Percentiles rank a stretch among this genome's conserved stretches.
Evolutionary conservation across 2,329 filamentous ascomycete species (phyloP).

Genomic region (Paraconiothyrium sp.): DNA sequence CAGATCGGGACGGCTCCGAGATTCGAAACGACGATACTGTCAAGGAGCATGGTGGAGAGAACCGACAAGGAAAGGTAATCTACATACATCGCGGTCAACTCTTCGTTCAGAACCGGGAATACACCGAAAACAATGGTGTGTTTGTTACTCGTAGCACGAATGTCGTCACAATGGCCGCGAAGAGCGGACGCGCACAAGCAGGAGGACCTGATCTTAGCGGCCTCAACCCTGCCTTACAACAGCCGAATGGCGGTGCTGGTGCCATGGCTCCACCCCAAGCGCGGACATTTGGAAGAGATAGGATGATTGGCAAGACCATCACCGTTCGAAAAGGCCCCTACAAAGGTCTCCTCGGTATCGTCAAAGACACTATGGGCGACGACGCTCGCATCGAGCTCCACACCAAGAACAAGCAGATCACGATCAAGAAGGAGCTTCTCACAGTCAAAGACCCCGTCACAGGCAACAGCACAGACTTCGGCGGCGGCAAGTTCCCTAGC

Average conservation of each 20-base stretch:
- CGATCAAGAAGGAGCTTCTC: slow-evolving; percentile 82
- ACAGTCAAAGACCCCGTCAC: slow-evolving; percentile 83
- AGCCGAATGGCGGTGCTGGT: slow-evolving; percentile 65
- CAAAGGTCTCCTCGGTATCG: slow-evolving; percentile 93
- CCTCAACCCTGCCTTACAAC: slow-evolving; percentile 81
- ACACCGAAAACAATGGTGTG: slow-evolving; percentile 86
- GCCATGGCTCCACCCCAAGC: slow-evolving; percentile 75
- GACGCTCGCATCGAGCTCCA: slow-evolving; percentile 91
- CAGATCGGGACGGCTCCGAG: slow-evolving; percentile 91
- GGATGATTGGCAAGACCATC: slow-evolving; percentile 89
- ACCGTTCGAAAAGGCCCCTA: slow-evolving; percentile 86
- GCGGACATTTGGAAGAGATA: slow-evolving; percentile 78
- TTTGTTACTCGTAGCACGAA: slow-evolving; percentile 88
- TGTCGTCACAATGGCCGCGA: slow-evolving; percentile 91
- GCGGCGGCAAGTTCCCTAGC: slow-evolving; percentile 49
- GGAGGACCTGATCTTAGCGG: slow-evolving; percentile 82
- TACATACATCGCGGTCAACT: slow-evolving; percentile 94
- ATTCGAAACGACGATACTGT: slow-evolving; percentile 92
- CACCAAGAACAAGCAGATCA: slow-evolving; percentile 91
- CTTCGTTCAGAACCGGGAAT: slow-evolving; percentile 85
- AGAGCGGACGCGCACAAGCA: slow-evolving; percentile 80
- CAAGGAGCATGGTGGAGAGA: slow-evolving; percentile 87
- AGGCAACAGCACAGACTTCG: slow-evolving; percentile 79
- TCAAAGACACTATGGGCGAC: slow-evolving; percentile 90
- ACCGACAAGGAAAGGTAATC: slow-evolving; percentile 85